Evolutionary conservation across 2,329 filamentous ascomycete species (phyloP), one percentile per base, ranked within the genome.

Genomic region (Rutstroemia sydowiana): DNA sequence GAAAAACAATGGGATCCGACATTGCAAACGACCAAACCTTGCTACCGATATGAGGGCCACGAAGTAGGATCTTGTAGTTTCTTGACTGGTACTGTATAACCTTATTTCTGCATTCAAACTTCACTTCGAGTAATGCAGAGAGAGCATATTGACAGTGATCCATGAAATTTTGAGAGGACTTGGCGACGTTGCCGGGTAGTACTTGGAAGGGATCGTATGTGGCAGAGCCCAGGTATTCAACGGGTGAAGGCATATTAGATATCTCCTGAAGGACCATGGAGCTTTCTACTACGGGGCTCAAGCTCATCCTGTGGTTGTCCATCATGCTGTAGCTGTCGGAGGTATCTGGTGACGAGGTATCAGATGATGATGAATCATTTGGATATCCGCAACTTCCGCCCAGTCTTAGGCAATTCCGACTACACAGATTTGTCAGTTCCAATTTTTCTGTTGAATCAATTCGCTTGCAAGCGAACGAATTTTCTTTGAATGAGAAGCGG

Each of bases 31-130:
- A 39, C 31, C 37, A 44, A 26, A 48, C 16, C 49, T 21, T 18
- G 5, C 21, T 23, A 31, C 37, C 31, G 4, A 30, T 18, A 16
- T 11, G 40, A 13, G 31, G 11, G 11, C 18, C 39, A 36, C 20
- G 37, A 11, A 49, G 21, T 16, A 55, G 45, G 10, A 55, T 46
- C 16, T 41, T 42, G 37, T 55, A 52, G 36, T 50, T 54, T n/a
- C 36, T 55, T 26, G 49, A 28, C 13, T 42, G 39, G 18, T 42
- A 42, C 18, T 42, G 16, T 18, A 37, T 34, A 20, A 47, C 31
- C 21, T 37, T 37, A 23, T 55, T 18, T 20, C 21, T 46, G 18
- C n/a, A 32, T 10, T 51, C 16, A 14, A 47, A 36, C 26, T 37
- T 23, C 2, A 44, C 3, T 37, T 30, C 42, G 18, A 39, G 16